These are phyloP conservation scores for Otatea glauca DNA, from an alignment of 176 grass and related monocot species.

Conservation along the genomic window DNA sequence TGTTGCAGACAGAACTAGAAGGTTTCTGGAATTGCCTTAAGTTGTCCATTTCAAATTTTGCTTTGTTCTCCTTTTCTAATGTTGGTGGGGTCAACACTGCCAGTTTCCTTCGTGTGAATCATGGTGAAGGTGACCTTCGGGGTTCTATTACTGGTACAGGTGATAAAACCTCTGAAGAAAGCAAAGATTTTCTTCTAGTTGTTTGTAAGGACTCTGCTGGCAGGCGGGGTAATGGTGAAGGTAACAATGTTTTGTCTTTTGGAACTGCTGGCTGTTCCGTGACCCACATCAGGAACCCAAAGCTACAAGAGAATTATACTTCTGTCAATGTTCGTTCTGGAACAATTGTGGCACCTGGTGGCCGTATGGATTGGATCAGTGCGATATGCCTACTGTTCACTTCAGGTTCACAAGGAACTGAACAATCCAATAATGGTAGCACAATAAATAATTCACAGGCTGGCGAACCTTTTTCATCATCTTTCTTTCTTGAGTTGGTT, in stretches of 20 bases:
- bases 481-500: constrained; percentile 83
- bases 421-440: constrained; percentile 46
- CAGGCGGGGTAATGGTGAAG: constrained; percentile 84
- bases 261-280: constrained; percentile 76
- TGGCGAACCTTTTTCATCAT: constrained; percentile 48
- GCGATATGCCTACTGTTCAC: constrained; percentile 68
- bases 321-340: constrained; percentile 71
- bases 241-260: constrained; percentile 78
- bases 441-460: constrained; percentile 42
- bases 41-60: constrained; percentile 74
- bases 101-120: constrained; percentile 75
- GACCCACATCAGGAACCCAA: constrained; percentile 76
- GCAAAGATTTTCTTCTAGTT: constrained; percentile 75
- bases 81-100: constrained; percentile 67
- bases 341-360: constrained; percentile 89
- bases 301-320: constrained; percentile 69
- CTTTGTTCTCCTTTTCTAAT: constrained; percentile 72
- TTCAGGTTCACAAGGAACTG: constrained; percentile 56
- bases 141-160: constrained; percentile 55
- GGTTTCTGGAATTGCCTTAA: constrained; percentile 79
- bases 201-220: constrained; percentile 68
- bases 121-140: constrained; percentile 84
- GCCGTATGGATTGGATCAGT: constrained; percentile 94
- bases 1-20: constrained; percentile 81
- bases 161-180: constrained; percentile 53